Percentiles rank a stretch among this genome's conserved stretches.
phyloP scores from a whole-genome alignment of 768 basidiomycete genomes.

The Collybia sordida region DNA sequence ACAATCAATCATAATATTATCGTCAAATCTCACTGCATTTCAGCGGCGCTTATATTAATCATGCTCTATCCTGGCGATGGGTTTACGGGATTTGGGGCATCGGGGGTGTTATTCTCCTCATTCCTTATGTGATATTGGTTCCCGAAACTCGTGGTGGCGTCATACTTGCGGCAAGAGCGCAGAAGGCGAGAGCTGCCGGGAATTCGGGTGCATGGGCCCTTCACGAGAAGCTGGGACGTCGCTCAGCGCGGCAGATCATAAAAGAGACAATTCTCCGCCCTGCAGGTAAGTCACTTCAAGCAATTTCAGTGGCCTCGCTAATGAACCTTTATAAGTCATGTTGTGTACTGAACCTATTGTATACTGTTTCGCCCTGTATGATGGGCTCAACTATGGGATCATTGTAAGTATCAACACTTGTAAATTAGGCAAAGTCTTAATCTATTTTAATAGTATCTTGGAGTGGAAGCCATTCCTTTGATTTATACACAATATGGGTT shows the following conservation, averaged over 20 bases:
- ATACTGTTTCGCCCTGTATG: conserved; percentile 21
- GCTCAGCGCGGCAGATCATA: conserved; percentile 15
- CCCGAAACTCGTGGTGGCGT: conserved; percentile 21
- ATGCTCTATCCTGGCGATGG: conserved; percentile 20
- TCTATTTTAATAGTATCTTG: conserved; percentile 13
- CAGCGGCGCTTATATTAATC: conserved; percentile 18
- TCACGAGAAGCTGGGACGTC: conserved; percentile 14
- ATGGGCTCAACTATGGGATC: conserved; percentile 20
- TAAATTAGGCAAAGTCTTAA: background rate
- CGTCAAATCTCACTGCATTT: background rate
- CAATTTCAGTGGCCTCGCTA: background rate
- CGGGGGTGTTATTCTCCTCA: conserved; percentile 11
- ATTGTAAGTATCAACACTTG: conserved; percentile 7
- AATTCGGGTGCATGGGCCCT: conserved; percentile 15
- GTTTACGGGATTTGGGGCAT: conserved; percentile 21
- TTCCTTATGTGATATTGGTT: conserved; percentile 16
- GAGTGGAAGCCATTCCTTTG: conserved; percentile 17
- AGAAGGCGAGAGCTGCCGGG: conserved; percentile 11
- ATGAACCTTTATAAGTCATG: conserved; percentile 11
- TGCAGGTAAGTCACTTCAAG: conserved; percentile 10
- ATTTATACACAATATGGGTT: conserved; percentile 18
- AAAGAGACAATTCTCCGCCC: conserved; percentile 17
- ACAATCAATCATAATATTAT: background rate
- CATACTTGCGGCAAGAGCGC: conserved; percentile 16
- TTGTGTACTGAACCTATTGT: conserved; percentile 22